Conservation (phyloP, 2,329 filamentous ascomycete genomes). For the Cadophora sp. region DNA sequence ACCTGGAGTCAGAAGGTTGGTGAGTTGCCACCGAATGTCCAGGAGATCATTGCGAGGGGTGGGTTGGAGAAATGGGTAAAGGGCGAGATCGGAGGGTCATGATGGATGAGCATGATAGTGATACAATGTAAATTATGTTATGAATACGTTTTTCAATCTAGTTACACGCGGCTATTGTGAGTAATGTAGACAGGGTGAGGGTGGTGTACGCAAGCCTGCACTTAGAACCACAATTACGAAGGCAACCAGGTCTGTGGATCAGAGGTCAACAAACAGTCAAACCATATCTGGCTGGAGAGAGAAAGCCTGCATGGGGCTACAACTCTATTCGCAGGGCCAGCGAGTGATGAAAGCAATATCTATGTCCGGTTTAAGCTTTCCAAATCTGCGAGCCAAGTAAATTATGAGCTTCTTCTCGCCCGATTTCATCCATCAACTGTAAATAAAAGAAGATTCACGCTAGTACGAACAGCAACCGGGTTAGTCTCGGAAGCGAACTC, state of each 20-base stretch:
- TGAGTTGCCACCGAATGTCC: slow-evolving; percentile 83
- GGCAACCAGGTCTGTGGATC: too few relatives aligned
- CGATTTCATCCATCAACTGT: background rate
- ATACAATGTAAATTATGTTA: slow-evolving; percentile 19
- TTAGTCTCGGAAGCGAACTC: background rate
- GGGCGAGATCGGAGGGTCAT: slow-evolving; percentile 34
- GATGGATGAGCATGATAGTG: background rate
- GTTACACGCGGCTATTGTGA: background rate
- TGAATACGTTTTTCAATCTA: background rate
- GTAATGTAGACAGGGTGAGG: too few relatives aligned
- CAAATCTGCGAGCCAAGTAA: background rate
- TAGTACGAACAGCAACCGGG: background rate
- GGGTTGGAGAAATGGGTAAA: slow-evolving; percentile 83
- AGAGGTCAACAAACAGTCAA: too few relatives aligned
- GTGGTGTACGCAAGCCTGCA: too few relatives aligned
- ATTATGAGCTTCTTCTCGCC: background rate
- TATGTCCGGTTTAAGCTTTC: too few relatives aligned
- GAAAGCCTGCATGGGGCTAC: too few relatives aligned
- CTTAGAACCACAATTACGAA: too few relatives aligned
- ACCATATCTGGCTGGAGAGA: too few relatives aligned
- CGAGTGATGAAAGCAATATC: too few relatives aligned
- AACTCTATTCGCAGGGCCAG: too few relatives aligned
- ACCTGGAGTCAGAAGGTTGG: slow-evolving; percentile 83
- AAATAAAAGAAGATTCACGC: slow-evolving; percentile 3
- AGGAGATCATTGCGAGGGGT: slow-evolving; percentile 80